Base-by-base conservation (phyloP, 495 filamentous ascomycete species). In the Pyrenula aspistea region DNA sequence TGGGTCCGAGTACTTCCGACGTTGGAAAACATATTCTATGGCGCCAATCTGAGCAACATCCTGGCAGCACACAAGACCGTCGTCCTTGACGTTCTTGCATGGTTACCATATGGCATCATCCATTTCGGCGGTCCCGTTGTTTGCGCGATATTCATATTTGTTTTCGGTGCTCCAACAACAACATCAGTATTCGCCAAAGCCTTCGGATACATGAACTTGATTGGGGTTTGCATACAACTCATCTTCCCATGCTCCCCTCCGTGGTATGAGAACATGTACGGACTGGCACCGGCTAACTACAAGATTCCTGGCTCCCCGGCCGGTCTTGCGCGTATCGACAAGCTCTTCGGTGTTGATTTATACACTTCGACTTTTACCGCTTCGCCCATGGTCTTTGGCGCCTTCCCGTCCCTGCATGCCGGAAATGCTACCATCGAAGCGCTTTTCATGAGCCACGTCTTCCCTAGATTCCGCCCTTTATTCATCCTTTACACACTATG, bases 11-110 rank as follows among this genome's bases (percentile, higher is more conserved):
- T 97, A 21, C 77, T 97, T 12, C 92, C 92, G 2, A 87, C 92
- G n/a, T 79, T 97, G 59, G 92, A 97, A 68, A 95, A 97, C 70
- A 93, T 97, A 55, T 75, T 97, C 53, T 97, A 97, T 67, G 92
- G 92, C 53, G 89, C 89, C 25, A 96, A 96, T 72, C 81, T 97
- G 53, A 94, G 89, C 73, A 95, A 95, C 68, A 93, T 95, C 57
- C 81, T 97, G 50, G 93, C 91, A 2, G 86, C 89, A 23, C 89
- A 95, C 69, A 87, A 86, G 52, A 82, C 85, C 71, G 79, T 84
- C 10, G 73, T 89, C 52, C 77, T 97, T 36, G 89, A 94, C 60
- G 69, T 97, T 56, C 70, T 97, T 55, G 92, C 92, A 36, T 96
- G 92, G 91, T 65, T 97, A 49, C 92, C 91, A 15, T 97, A 97